A percentile compares a stretch with the other conserved stretches of the same genome.
phyloP scores from a whole-genome alignment of 1,139 yeast genomes.

The Sugiyamaella pinicola region DNA sequence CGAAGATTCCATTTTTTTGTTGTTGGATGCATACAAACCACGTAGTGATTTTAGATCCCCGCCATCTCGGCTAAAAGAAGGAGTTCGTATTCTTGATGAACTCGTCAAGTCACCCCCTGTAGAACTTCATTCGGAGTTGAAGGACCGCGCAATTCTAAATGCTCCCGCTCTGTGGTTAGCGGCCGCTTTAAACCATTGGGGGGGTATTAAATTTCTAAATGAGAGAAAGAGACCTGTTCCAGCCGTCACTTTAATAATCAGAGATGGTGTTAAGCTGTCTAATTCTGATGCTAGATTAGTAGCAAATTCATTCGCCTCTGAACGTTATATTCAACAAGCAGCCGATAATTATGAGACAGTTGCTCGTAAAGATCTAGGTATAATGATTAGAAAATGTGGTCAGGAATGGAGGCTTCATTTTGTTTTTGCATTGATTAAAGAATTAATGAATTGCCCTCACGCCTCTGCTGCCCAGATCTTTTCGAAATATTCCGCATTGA shows the following conservation, averaged over 20 bases:
- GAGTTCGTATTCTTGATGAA: constrained; percentile 6
- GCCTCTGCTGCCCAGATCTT: constrained; percentile 13
- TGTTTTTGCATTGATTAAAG: constrained; percentile 31
- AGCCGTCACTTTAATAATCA: constrained; percentile 52
- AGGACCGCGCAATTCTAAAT: neutral
- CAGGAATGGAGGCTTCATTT: constrained; percentile 54
- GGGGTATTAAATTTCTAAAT: constrained; percentile 43
- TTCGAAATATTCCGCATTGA: constrained; percentile 25
- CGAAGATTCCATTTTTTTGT: constrained; percentile 58
- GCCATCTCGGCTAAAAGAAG: neutral
- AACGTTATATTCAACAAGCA: constrained; percentile 34
- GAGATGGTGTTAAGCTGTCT: constrained; percentile 73
- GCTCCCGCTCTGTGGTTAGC: constrained; percentile 16
- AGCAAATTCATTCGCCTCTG: constrained; percentile 44
- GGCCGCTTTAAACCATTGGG: constrained; percentile 46
- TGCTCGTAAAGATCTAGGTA: constrained; percentile 62
- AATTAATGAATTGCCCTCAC: constrained; percentile 19
- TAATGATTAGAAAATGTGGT: constrained; percentile 57
- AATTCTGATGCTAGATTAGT: constrained; percentile 57
- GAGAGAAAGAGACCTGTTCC: constrained; percentile 45
- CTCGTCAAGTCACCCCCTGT: constrained; percentile 3
- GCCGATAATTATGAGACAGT: constrained; percentile 18
- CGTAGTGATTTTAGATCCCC: constrained; percentile 9
- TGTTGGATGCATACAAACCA: constrained; percentile 20
- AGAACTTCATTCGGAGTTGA: constrained; percentile 13